Evolutionary conservation across 1,139 yeast genomes (phyloP), one percentile per base, ranked within the genome.

Genomic region (Hyphopichia fennica): DNA sequence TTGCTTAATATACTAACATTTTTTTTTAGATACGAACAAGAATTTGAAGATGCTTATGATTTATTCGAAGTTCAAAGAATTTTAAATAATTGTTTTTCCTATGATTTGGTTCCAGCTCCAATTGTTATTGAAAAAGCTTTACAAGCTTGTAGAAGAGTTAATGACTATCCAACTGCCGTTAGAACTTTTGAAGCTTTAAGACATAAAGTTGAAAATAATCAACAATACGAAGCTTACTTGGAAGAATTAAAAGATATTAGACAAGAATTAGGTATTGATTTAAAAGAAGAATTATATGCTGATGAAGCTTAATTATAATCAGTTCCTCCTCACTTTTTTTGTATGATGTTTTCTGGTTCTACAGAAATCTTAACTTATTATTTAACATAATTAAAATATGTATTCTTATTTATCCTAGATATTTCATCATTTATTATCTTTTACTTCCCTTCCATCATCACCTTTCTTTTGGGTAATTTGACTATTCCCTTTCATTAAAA

Each of bases 51-150:
- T 66, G 99, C 99, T 42, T 93, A 93, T 73, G 99, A 93, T 70
- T 80, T 93, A 58, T 93, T 93, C 60, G 99, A 93, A 77, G 98
- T 93, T 48, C 97, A 89, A 74, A 76, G 78, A 69, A 62, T 72
- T 52, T 81, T 95, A 66, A 93, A 95, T 83, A 95, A 93, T 78
- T 90, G 95, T 70, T 93, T 93, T 77, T 87, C 98, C 17, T 93
- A 93, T 77, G 99, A 93, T 75, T 82, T 95, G 70, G 99, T 93
- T 45, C 99, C 99, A 54, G 95, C 99, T 31, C 99, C 99, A 53
- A 83, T 87, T 47, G 98, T 93, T 50, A 80, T 93, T 63, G 96
- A 89, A 73, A 87, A 87, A 75, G 99, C 99, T 41, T 81, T 93
- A 66, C 85, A 87, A 74, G 99, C 99, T 42, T 93, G 98, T 62